A percentile compares a stretch with the other conserved stretches of the same genome.
These are phyloP conservation scores for Dryadomyces quercivorus DNA, from an alignment of 2,329 filamentous ascomycete genomes.

Conservation along the genomic window DNA sequence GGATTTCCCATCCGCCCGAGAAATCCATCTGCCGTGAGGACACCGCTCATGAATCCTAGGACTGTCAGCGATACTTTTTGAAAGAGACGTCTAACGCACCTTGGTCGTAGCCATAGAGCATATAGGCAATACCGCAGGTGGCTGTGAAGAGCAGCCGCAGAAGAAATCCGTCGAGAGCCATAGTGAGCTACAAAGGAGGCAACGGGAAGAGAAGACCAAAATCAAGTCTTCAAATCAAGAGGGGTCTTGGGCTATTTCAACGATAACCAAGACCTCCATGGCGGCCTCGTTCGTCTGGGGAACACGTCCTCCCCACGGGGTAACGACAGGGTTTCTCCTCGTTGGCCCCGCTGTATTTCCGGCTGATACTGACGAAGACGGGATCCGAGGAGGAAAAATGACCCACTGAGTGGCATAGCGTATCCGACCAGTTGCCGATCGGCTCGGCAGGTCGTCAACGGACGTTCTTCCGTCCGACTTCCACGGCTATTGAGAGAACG, in stretches of 20 bases:
- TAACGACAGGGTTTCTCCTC: neutral
- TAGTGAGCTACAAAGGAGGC: neutral
- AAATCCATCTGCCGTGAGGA: conserved; percentile 15
- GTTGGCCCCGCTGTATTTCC: neutral
- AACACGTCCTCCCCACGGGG: neutral
- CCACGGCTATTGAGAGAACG: no score
- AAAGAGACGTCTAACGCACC: conserved; percentile 14
- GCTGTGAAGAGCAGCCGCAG: neutral
- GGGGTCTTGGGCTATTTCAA: no score
- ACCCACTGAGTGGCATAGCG: no score
- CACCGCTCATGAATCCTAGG: conserved; percentile 10
- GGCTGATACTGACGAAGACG: no score
- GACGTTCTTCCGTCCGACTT: no score
- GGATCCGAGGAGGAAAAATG: no score
- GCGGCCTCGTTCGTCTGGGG: neutral
- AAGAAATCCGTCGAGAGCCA: neutral
- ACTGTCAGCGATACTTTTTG: neutral
- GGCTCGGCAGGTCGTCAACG: no score
- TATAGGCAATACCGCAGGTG: neutral
- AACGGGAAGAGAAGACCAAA: neutral
- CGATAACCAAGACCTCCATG: no score
- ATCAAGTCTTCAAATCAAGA: no score
- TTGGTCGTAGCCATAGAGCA: conserved; percentile 7
- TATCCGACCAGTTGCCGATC: no score
- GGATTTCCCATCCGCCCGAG: conserved; percentile 3